A percentile compares a stretch with the other conserved stretches of the same genome.
Conservation (phyloP, 495 filamentous ascomycete species). For the Aspergillus sparsus region DNA sequence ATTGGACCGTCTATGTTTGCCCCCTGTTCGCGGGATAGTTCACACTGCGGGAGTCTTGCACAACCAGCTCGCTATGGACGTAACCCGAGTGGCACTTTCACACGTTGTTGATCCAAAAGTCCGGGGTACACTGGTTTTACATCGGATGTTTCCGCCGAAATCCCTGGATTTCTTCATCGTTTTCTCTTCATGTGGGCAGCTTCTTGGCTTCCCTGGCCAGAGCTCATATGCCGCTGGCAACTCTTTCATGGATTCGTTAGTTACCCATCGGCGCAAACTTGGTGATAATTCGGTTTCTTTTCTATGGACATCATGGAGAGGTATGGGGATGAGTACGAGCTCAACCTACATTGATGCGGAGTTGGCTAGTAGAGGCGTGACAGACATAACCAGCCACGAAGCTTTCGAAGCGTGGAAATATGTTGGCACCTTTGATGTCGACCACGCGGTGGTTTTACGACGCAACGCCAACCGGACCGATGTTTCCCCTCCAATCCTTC, state of each 20-base stretch:
- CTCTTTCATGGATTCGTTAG: slow-evolving; percentile 40
- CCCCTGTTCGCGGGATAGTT: slow-evolving; percentile 46
- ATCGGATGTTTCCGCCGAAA: slow-evolving; percentile 37
- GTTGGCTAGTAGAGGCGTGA: slow-evolving; percentile 45
- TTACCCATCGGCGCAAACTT: slow-evolving; percentile 27
- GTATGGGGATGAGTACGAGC: slow-evolving; percentile 41
- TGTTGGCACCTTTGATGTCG: slow-evolving; percentile 33
- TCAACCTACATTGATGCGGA: slow-evolving; percentile 45
- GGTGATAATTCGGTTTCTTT: slow-evolving; percentile 45
- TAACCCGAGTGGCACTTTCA: slow-evolving; percentile 34
- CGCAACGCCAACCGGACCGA: slow-evolving; percentile 24
- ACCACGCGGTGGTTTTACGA: slow-evolving; percentile 42
- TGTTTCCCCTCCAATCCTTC: slow-evolving; percentile 33
- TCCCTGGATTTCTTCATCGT: slow-evolving; percentile 40
- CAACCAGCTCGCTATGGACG: slow-evolving; percentile 38
- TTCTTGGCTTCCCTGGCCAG: slow-evolving; percentile 40
- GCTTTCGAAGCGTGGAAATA: slow-evolving; percentile 47
- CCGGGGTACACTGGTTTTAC: slow-evolving; percentile 38
- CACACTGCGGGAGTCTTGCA: slow-evolving; percentile 50
- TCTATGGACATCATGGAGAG: slow-evolving; percentile 49
- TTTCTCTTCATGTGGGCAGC: slow-evolving; percentile 40
- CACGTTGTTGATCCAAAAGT: slow-evolving; percentile 47
- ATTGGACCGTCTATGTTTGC: slow-evolving; percentile 31
- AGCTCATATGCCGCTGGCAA: slow-evolving; percentile 38
- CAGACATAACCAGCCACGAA: slow-evolving; percentile 42